Evolutionary conservation across 371 early-diverging fungal species (phyloP), one percentile per base, ranked within the genome.

Genomic region (Rhizopus sp.): DNA sequence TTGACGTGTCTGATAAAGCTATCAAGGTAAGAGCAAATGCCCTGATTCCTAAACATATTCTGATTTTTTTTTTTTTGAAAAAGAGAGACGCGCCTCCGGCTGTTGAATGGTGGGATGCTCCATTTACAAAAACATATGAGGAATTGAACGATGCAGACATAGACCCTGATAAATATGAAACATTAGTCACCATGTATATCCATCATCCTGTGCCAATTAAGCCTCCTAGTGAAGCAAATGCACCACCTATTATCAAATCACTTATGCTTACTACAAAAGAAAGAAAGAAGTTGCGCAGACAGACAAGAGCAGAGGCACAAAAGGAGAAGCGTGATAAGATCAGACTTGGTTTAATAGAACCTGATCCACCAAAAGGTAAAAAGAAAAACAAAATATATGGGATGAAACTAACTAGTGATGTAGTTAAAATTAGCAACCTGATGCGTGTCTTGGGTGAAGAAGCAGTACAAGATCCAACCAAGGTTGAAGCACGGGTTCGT

Each of bases 61-160:
- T 23, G 13, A 49, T 15, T 29, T 30, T 51, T 31, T 29, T 55
- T 41, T n/a, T n/a, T n/a, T n/a, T n/a, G n/a, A 35, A 7, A 16
- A 53, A 58, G 82, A 70, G 78, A 64, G 91, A 90, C 10, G 80
- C 85, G 0, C 91, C 95, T 6, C 95, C 96, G 6, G 75, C 62
- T 1, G 87, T 91, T 4, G 99, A 97, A 70, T 97, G 97, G 99
- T 97, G 97, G 99, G 97, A 98, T 80, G 84, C 84, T 31, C 91
- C 87, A 7, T 82, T 96, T 31, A 78, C 93, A 7, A 85, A 82
- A 52, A 73, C 86, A 8, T 93, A 93, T 67, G 84, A 83, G 16
- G 86, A 87, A 59, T 67, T 89, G 55, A 69, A 78, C 47, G 41
- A 47, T 10, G 16, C 55, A 15, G 64, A 67, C 7, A 70, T 73